phyloP scores from a whole-genome alignment of 192 early-diverging fungal genomes.

The Jimgerdemannia flammicorona region DNA sequence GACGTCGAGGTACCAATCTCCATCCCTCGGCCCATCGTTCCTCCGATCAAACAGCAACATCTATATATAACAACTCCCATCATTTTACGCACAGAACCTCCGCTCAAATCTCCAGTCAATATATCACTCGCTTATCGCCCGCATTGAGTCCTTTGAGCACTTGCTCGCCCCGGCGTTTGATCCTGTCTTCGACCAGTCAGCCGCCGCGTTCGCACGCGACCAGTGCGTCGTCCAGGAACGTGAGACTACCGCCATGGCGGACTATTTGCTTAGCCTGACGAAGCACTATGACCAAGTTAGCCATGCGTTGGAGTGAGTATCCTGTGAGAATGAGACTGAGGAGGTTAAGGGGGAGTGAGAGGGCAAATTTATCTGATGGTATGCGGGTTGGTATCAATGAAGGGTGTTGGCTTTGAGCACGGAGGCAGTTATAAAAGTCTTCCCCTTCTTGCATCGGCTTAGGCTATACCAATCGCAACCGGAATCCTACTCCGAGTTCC shows the following conservation, averaged over 20 bases:
- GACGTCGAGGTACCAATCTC: constrained; percentile 21
- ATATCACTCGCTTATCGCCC: background rate
- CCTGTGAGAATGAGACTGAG: background rate
- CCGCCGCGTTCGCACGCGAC: constrained; percentile 33
- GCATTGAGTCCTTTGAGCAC: background rate
- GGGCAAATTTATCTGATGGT: too few relatives aligned
- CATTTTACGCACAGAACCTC: background rate
- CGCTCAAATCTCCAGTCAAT: background rate
- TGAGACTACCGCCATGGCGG: constrained; percentile 43
- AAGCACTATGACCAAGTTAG: constrained; percentile 51
- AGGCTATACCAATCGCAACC: constrained; percentile 19
- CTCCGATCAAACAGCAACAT: too few relatives aligned
- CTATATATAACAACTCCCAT: too few relatives aligned
- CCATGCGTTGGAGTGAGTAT: constrained; percentile 34
- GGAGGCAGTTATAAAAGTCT: too few relatives aligned
- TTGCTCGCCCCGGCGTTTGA: background rate
- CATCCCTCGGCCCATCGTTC: too few relatives aligned
- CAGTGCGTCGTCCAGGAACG: constrained; percentile 41
- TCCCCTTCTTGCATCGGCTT: background rate
- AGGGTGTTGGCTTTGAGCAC: too few relatives aligned
- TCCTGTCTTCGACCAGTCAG: constrained; percentile 20
- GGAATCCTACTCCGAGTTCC: constrained; percentile 21
- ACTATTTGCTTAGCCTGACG: constrained; percentile 38
- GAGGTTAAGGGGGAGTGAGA: too few relatives aligned
- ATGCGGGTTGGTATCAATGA: too few relatives aligned